phyloP scores from a whole-genome alignment of 768 basidiomycete genomes.

The Udeniomyces megalosporus region DNA sequence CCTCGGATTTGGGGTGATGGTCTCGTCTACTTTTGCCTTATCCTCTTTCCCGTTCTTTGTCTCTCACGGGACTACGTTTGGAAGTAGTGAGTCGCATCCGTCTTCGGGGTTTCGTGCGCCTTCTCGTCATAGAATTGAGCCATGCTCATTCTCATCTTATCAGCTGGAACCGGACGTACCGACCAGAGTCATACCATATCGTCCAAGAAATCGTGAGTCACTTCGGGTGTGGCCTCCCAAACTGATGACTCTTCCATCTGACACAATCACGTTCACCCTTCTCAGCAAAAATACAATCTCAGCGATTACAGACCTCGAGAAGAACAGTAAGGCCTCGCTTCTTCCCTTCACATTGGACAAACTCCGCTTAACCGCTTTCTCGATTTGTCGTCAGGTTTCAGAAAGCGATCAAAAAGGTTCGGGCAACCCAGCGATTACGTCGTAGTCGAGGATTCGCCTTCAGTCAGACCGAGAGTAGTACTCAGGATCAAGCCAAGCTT shows the following conservation, averaged over 20 bases:
- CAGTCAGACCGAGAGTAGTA: constrained; percentile 80
- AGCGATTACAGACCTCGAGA: constrained; percentile 71
- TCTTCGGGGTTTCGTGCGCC: neutral
- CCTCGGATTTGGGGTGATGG: constrained; percentile 73
- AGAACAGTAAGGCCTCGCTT: constrained; percentile 51
- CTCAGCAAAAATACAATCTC: constrained; percentile 17
- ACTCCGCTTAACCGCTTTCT: no score
- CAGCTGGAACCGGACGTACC: constrained; percentile 81
- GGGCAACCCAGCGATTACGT: constrained; percentile 95
- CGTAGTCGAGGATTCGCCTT: constrained; percentile 94
- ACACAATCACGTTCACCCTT: no score
- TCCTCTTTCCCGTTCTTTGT: constrained; percentile 70
- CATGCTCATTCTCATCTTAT: neutral
- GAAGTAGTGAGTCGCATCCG: constrained; percentile 65
- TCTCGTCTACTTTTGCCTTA: constrained; percentile 75
- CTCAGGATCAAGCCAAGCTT: constrained; percentile 69
- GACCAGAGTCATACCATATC: constrained; percentile 86
- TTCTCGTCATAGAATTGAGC: neutral
- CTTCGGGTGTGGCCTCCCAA: constrained; percentile 42
- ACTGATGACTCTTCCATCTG: constrained; percentile 31
- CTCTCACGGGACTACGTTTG: constrained; percentile 78
- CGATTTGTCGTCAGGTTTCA: constrained; percentile 82
- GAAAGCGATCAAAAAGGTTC: constrained; percentile 98
- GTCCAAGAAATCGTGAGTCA: constrained; percentile 97
- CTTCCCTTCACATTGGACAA: no score